Base-by-base conservation (phyloP, 1,284 basidiomycete genomes). In the Malassezia vespertilionis region DNA sequence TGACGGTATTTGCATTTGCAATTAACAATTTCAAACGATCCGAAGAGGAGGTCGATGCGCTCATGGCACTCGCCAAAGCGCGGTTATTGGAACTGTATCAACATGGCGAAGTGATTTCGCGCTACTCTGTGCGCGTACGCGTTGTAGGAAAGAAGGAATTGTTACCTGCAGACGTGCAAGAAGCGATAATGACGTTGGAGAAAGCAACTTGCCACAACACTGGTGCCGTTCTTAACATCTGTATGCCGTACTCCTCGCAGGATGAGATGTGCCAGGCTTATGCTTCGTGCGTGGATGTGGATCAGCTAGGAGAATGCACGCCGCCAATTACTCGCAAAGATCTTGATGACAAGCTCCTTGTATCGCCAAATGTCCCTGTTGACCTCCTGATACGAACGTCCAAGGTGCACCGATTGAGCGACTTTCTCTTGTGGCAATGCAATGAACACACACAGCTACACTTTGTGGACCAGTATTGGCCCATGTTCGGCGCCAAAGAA, bases 11-110 rank as follows among this genome's bases (percentile, higher is more conserved):
- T 64, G 88, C 89, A 4, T 97, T 99, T 72, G 81, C 90, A 1
- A 91, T 97, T 52, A 89, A 96, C 68, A 99, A 97, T 73, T 97
- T 97, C 74, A 85, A 84, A 57, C 78, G 93, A n/a, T 77, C 82
- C 1, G 75, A 78, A 44, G 80, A 82, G 6, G 93, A 99, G 71
- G 88, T 99, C 1, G 79, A 83, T 30, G 81, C 82, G 5, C 75
- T 97, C 52, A 90, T 97, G 87, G 72, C 75, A 15, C 74, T 99
- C 33, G 86, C 86, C 1, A 81, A 84, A 67, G 77, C 79, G n/a
- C 81, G 83, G 51, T 75, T 99, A 15, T 65, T 82, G 22, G 86
- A 95, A 71, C 76, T 99, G 9, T 84, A 82, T 47, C 70, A 78
- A 47, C 79, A 87, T 62, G 89, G 86, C 9, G 62, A 70, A 36